Evolutionary conservation across 305 asterid species (phyloP).

Genomic region (Rubia tinctorum): DNA sequence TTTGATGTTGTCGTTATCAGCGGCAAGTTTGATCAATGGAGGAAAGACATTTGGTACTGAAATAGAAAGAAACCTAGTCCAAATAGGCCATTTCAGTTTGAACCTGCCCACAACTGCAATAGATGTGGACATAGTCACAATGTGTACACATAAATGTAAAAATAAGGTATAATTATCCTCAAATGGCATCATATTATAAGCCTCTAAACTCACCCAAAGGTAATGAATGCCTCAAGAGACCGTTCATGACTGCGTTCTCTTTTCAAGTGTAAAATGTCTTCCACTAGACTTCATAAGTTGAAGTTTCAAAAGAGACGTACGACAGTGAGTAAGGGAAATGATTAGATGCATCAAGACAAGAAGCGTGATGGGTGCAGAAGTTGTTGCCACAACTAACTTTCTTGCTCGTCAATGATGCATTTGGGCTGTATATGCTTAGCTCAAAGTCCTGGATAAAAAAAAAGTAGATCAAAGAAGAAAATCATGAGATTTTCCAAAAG

Average conservation of each 20-base stretch:
- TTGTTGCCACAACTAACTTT: constrained; percentile 59
- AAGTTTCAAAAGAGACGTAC: constrained; percentile 76
- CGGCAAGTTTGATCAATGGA: no score
- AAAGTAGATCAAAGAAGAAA: constrained; percentile 12
- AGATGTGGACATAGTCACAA: constrained; percentile 9
- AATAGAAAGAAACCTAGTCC: constrained; percentile 72
- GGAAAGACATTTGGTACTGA: no score
- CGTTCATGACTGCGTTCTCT: constrained; percentile 41
- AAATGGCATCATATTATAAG: not conserved
- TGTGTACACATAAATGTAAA: not conserved
- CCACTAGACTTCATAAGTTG: constrained; percentile 73
- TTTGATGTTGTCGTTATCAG: no score
- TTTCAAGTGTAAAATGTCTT: constrained; percentile 67
- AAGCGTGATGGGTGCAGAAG: constrained; percentile 41
- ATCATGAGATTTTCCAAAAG: constrained; percentile 10
- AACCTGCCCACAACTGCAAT: constrained; percentile 74
- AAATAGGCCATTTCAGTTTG: constrained; percentile 82
- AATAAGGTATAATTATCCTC: not conserved
- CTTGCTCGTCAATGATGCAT: constrained; percentile 67
- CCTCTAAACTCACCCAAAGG: constrained; percentile 55
- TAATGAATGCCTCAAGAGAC: constrained; percentile 47
- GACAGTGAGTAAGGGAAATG: constrained; percentile 68
- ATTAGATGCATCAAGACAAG: constrained; percentile 41
- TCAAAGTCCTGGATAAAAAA: constrained; percentile 53
- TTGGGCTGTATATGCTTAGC: constrained; percentile 61